These are phyloP conservation scores for Ustilago lituana DNA, from an alignment of 1,284 basidiomycete species.

Conservation along the genomic window DNA sequence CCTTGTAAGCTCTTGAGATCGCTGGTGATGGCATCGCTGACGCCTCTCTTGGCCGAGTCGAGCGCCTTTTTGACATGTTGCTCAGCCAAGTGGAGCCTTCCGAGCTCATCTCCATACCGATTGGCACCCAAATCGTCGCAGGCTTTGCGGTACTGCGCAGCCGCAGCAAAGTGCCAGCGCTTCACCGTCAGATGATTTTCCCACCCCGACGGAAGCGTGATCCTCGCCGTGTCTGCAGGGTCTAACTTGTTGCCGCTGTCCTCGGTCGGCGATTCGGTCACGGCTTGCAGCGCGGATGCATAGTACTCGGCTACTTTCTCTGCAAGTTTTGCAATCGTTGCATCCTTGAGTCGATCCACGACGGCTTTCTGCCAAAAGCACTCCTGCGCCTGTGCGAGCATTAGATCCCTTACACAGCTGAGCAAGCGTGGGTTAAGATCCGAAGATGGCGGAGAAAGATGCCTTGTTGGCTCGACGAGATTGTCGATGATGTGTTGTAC, in stretches of 20 bases:
- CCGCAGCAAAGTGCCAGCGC: conserved; percentile 84
- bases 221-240: conserved; percentile 12
- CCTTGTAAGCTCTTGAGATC: conserved; percentile 75
- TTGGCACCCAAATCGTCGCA: conserved; percentile 88
- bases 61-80: conserved; percentile 77
- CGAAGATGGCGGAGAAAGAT: conserved; percentile 24
- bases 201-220: conserved; percentile 75
- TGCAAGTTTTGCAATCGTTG: conserved; percentile 85
- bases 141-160: conserved; percentile 87
- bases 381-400: conserved; percentile 95
- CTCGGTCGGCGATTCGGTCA: conserved; percentile 1
- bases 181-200: conserved; percentile 84
- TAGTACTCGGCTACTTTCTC: conserved; percentile 72
- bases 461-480: conserved; percentile 30
- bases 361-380: conserved; percentile 95
- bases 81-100: conserved; percentile 57
- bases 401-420: conserved; percentile 77
- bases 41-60: conserved; percentile 76
- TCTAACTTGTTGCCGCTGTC: conserved; percentile 8
- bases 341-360: conserved; percentile 81
- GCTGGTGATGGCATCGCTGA: conserved; percentile 69
- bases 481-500: conserved; percentile 45
- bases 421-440: conserved; percentile 72
- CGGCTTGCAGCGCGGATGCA: conserved; percentile 32
- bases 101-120: conserved; percentile 62